Evolutionary conservation across 2,329 filamentous ascomycete genomes (phyloP).

Genomic region (Penicillium sp.): DNA sequence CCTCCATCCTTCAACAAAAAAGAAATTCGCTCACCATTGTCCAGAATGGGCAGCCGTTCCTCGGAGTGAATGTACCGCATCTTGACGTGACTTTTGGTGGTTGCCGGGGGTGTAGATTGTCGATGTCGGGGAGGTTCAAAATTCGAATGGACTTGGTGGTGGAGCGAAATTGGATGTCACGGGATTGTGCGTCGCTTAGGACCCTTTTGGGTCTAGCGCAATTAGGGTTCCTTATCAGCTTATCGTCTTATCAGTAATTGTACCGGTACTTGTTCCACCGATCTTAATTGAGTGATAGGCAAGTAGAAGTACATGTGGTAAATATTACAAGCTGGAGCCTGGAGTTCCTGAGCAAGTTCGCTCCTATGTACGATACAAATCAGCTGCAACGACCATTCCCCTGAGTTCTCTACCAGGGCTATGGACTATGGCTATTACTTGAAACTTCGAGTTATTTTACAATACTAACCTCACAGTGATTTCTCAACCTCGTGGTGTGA

Average conservation of each 20-base stretch:
- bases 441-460: neutral
- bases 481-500: constrained; percentile 15
- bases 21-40: constrained; percentile 66
- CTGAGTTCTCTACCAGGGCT: neutral
- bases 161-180: constrained; percentile 34
- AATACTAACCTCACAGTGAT: constrained; percentile 5
- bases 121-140: constrained; percentile 36
- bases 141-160: constrained; percentile 32
- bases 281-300: neutral
- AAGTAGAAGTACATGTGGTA: constrained; percentile 2
- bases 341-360: neutral
- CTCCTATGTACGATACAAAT: constrained; percentile 3
- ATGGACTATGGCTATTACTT: neutral
- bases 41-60: constrained; percentile 89
- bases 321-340: neutral
- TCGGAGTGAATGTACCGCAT: constrained; percentile 99
- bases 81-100: constrained; percentile 52
- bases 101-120: constrained; percentile 35
- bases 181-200: constrained; percentile 41
- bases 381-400: neutral
- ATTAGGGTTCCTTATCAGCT: constrained; percentile 29
- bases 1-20: constrained; percentile 17
- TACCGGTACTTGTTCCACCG: constrained; percentile 1
- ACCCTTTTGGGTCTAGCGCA: constrained; percentile 30
- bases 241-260: constrained; percentile 13